Conservation (phyloP, 352 stramenopile genomes). For the Ophiocytium majus region DNA sequence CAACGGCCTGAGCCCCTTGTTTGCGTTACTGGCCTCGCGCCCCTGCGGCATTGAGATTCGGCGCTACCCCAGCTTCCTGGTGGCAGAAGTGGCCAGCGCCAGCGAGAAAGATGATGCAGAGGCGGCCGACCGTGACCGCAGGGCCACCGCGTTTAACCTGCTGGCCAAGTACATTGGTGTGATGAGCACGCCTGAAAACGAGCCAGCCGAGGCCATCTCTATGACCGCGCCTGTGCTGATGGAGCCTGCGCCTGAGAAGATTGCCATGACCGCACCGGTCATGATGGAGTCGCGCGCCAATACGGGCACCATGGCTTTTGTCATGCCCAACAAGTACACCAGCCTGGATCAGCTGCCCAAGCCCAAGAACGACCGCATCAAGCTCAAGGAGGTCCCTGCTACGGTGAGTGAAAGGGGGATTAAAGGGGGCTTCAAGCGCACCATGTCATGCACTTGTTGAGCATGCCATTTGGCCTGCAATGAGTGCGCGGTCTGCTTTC, state of each 20-base stretch:
- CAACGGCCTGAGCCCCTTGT: conserved; percentile 16
- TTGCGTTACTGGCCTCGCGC: neutral
- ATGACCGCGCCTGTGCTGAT: conserved; percentile 24
- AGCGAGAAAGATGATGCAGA: neutral
- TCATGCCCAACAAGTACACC: conserved; percentile 25
- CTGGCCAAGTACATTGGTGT: conserved; percentile 26
- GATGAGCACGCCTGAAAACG: conserved; percentile 19
- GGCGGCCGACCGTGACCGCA: neutral
- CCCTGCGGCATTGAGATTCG: neutral
- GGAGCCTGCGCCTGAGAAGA: neutral
- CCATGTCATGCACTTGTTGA: too few species aligned
- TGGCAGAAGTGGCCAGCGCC: neutral
- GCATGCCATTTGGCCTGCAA: too few species aligned
- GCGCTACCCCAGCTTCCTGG: conserved; percentile 7
- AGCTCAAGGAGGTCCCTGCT: conserved; percentile 14
- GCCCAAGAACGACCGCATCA: neutral
- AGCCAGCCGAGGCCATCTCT: neutral
- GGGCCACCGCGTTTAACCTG: conserved; percentile 4
- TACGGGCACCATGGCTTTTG: conserved; percentile 11
- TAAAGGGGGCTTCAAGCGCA: too few species aligned
- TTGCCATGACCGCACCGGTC: conserved; percentile 3
- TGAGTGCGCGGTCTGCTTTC: too few species aligned
- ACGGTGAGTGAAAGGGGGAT: too few species aligned
- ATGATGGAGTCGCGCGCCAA: neutral
- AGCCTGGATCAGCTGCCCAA: neutral